Evolutionary conservation across 2,329 filamentous ascomycete species (phyloP).

Genomic region (Xylaria arbuscula): DNA sequence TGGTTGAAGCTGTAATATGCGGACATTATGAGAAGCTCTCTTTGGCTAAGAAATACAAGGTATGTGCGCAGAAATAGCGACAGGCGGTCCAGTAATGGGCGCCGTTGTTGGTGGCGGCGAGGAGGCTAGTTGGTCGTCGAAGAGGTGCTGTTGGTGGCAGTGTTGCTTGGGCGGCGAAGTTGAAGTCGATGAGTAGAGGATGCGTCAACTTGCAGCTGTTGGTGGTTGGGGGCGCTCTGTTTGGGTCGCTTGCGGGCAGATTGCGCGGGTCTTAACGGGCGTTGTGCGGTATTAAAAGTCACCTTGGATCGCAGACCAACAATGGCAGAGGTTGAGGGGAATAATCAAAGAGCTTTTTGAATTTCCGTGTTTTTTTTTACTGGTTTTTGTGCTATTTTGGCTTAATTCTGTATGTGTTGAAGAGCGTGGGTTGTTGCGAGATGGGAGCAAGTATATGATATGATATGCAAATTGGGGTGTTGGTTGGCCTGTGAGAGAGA

Average conservation of each 20-base stretch:
- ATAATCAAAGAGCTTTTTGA: conserved; percentile 33
- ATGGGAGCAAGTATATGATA: conserved; percentile 32
- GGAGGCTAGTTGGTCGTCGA: conserved; percentile 16
- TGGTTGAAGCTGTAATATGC: conserved; percentile 72
- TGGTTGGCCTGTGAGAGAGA: conserved; percentile 36
- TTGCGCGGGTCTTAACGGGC: conserved; percentile 26
- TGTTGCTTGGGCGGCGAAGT: conserved; percentile 21
- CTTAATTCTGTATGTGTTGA: conserved; percentile 33
- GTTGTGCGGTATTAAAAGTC: conserved; percentile 38
- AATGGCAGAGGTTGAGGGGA: conserved; percentile 27
- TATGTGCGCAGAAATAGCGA: conserved; percentile 29
- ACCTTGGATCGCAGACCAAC: conserved; percentile 27
- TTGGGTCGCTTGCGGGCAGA: conserved; percentile 31
- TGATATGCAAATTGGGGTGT: conserved; percentile 34
- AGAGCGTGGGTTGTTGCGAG: conserved; percentile 15
- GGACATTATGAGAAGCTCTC: conserved; percentile 63
- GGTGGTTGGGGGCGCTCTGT: conserved; percentile 31
- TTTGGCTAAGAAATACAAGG: conserved; percentile 34
- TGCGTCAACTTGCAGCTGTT: conserved; percentile 27
- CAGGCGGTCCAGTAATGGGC: conserved; percentile 32
- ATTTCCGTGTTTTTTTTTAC: conserved; percentile 17
- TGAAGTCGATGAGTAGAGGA: conserved; percentile 6
- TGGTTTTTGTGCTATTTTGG: conserved; percentile 21
- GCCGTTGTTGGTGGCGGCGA: conserved; percentile 38
- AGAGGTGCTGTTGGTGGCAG: conserved; percentile 34